Percentiles rank a stretch among this genome's conserved stretches.
Evolutionary conservation across 2,329 filamentous ascomycete species (phyloP).

Genomic region (Aspergillus unguis): DNA sequence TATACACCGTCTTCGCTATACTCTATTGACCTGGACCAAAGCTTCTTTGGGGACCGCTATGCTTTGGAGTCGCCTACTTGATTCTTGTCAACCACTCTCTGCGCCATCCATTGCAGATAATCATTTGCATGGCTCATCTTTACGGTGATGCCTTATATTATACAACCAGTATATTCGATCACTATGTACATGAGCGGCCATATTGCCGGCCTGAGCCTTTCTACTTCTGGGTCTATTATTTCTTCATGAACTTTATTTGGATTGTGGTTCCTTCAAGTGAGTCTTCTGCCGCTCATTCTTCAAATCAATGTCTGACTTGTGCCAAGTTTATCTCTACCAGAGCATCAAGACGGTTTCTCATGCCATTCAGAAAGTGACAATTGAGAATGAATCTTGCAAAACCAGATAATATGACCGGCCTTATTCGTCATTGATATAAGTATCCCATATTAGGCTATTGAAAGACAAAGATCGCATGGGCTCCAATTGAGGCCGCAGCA

Average conservation of each 20-base stretch:
- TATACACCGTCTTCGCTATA: neutral
- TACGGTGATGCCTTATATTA: constrained; percentile 65
- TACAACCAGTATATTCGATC: constrained; percentile 60
- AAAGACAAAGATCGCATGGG: too few relatives aligned
- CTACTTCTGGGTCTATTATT: constrained; percentile 66
- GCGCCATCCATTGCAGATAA: constrained; percentile 57
- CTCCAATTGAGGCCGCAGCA: too few relatives aligned
- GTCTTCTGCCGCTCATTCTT: constrained; percentile 23
- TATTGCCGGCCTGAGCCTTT: constrained; percentile 61
- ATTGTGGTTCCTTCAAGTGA: constrained; percentile 58
- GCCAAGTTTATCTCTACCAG: constrained; percentile 21
- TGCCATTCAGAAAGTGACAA: constrained; percentile 24
- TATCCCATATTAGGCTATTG: too few relatives aligned
- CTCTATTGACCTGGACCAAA: constrained; percentile 24
- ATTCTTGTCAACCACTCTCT: constrained; percentile 55
- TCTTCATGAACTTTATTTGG: constrained; percentile 66
- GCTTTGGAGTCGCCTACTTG: constrained; percentile 54
- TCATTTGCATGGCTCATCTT: constrained; percentile 62
- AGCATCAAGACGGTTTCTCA: constrained; percentile 32
- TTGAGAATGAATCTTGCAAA: constrained; percentile 23
- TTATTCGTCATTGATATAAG: too few relatives aligned
- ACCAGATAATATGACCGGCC: constrained; percentile 16
- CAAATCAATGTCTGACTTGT: neutral
- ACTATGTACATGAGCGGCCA: constrained; percentile 51
- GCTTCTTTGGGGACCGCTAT: constrained; percentile 61